These are phyloP conservation scores for Mortierella sp. DNA, from an alignment of 371 early-diverging fungal genomes.

Conservation along the genomic window DNA sequence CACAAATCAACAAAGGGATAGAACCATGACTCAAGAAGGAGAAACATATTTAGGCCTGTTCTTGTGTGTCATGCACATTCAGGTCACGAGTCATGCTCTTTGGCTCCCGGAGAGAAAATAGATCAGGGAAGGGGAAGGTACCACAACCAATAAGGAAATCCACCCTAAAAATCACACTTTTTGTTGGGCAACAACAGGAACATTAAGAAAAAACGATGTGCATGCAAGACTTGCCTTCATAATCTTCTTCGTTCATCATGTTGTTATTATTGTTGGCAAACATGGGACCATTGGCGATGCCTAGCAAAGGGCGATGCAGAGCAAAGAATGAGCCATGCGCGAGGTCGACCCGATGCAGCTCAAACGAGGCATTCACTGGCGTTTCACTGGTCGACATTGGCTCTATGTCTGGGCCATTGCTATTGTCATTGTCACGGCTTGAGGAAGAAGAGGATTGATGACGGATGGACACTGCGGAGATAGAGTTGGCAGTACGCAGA, in stretches of 20 bases:
- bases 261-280: constrained; percentile 29
- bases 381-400: constrained; percentile 24
- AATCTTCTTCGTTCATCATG: constrained; percentile 19
- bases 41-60: not conserved
- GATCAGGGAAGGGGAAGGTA: not conserved
- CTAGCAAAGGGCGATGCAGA: constrained; percentile 46
- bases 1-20: not conserved
- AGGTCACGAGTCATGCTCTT: not conserved
- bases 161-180: not conserved
- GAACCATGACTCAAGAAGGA: not conserved
- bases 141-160: not conserved
- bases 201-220: not conserved
- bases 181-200: not conserved
- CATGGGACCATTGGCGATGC: constrained; percentile 44
- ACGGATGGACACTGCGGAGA: constrained; percentile 19
- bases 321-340: constrained; percentile 52
- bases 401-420: constrained; percentile 26
- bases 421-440: constrained; percentile 41
- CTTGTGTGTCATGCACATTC: not conserved
- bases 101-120: not conserved
- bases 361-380: constrained; percentile 36
- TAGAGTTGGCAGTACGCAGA: not conserved
- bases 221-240: constrained; percentile 25
- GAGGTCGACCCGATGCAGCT: constrained; percentile 42
- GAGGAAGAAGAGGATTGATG: constrained; percentile 51